Evolutionary conservation across 768 basidiomycete genomes (phyloP).

Genomic region (Omphalotus guepiniiformis): DNA sequence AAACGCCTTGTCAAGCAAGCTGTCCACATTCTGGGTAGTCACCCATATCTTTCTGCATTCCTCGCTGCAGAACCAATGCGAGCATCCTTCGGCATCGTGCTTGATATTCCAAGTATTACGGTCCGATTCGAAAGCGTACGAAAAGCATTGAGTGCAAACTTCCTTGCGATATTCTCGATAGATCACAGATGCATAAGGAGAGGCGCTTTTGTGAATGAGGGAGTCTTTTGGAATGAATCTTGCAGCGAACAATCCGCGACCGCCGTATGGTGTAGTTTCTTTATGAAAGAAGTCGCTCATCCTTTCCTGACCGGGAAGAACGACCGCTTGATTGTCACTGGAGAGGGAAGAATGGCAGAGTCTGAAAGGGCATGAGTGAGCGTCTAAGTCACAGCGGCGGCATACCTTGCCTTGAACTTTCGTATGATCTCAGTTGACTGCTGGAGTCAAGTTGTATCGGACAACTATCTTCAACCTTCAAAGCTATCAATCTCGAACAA

Average conservation of each 20-base stretch:
- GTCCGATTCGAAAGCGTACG: slow-evolving; percentile 50
- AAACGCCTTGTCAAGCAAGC: slow-evolving; percentile 27
- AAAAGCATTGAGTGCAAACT: slow-evolving; percentile 63
- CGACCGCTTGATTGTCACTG: too few species aligned
- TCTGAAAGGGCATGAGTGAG: too few species aligned
- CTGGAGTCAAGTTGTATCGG: too few species aligned
- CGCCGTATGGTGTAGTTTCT: slow-evolving; percentile 42
- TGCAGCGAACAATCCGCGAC: slow-evolving; percentile 50
- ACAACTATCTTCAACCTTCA: too few species aligned
- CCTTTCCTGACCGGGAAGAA: too few species aligned
- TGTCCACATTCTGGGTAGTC: slow-evolving; percentile 26
- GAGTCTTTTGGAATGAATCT: slow-evolving; percentile 37
- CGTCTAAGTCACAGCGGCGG: too few species aligned
- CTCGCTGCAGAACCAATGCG: slow-evolving; percentile 54
- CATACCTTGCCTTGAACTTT: too few species aligned
- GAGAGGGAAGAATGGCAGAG: too few species aligned
- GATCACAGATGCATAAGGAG: slow-evolving; percentile 55
- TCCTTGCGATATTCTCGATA: slow-evolving; percentile 62
- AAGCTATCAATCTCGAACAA: too few species aligned
- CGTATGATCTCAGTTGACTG: too few species aligned
- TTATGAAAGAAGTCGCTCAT: too few species aligned
- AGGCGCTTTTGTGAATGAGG: slow-evolving; percentile 37
- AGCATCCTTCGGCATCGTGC: slow-evolving; percentile 16
- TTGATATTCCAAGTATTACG: slow-evolving; percentile 44
- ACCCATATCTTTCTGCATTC: slow-evolving; percentile 44